These are phyloP conservation scores for Desmodesmus armatus DNA, from an alignment of 139 green algal species.

Conservation along the genomic window DNA sequence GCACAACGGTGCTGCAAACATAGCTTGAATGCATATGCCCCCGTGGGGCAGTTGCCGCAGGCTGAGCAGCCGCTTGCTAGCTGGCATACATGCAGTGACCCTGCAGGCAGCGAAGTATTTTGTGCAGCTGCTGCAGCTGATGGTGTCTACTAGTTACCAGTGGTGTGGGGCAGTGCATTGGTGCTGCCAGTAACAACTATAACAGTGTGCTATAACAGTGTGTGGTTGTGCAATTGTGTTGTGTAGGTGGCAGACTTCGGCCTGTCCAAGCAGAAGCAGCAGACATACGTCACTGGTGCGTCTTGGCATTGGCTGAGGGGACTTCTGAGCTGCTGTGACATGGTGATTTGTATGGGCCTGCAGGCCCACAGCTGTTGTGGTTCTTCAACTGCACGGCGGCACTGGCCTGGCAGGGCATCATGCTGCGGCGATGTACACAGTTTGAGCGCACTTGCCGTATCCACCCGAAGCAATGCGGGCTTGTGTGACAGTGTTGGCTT, in stretches of 20 bases:
- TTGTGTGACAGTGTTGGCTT: not conserved
- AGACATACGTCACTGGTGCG: conserved; percentile 78
- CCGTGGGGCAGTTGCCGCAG: not conserved
- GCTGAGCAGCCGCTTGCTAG: not conserved
- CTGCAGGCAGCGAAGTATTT: too few relatives aligned
- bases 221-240: too few relatives aligned
- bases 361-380: not conserved
- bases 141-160: too few relatives aligned
- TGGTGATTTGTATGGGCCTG: not conserved
- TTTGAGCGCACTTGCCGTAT: not conserved
- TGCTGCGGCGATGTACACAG: not conserved
- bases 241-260: conserved; percentile 88
- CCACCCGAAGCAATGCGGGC: not conserved
- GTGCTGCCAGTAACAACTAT: too few relatives aligned
- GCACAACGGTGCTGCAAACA: not conserved
- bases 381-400: too few relatives aligned
- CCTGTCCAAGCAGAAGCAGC: conserved; percentile 70
- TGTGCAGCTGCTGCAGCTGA: too few relatives aligned
- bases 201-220: too few relatives aligned
- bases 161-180: too few relatives aligned
- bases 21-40: too few relatives aligned
- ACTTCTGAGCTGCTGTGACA: not conserved
- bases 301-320: not conserved
- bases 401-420: too few relatives aligned
- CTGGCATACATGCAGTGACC: too few relatives aligned